phyloP scores from a whole-genome alignment of 208 protist genomes.

The Perkinsela sp. region DNA sequence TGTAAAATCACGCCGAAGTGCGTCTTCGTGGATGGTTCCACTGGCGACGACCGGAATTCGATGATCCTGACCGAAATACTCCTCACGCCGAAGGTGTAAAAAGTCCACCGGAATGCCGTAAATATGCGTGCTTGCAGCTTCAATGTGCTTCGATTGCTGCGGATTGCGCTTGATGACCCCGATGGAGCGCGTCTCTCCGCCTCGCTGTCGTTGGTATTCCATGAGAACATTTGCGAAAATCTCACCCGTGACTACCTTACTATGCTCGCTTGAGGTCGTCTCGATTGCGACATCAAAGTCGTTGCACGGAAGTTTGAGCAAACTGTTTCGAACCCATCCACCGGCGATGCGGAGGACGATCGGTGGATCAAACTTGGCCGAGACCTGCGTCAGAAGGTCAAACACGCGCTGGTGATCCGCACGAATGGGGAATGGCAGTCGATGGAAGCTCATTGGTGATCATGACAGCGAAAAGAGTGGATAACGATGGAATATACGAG shows the following conservation, averaged over 20 bases:
- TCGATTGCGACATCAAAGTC: slow-evolving; percentile 96
- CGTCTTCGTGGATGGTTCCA: slow-evolving; percentile 69
- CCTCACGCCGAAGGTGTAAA: slow-evolving; percentile 73
- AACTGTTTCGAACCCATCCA: slow-evolving; percentile 89
- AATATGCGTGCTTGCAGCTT: slow-evolving; percentile 76
- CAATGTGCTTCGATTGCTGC: slow-evolving; percentile 89
- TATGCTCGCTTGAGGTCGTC: neutral
- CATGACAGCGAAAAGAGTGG: neutral
- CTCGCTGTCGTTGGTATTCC: slow-evolving; percentile 14
- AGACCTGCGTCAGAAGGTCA: slow-evolving; percentile 30
- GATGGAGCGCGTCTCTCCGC: slow-evolving; percentile 13
- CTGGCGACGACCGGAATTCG: slow-evolving; percentile 64
- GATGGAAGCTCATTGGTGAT: slow-evolving; percentile 2
- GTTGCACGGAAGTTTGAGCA: slow-evolving; percentile 57
- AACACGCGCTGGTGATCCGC: slow-evolving; percentile 41
- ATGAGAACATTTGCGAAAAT: slow-evolving; percentile 62
- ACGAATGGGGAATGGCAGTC: slow-evolving; percentile 14
- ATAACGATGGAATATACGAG: too few species aligned
- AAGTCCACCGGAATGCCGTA: slow-evolving; percentile 74
- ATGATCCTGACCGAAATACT: slow-evolving; percentile 42
- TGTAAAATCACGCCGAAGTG: slow-evolving; percentile 85
- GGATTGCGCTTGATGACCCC: slow-evolving; percentile 80
- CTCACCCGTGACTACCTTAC: slow-evolving; percentile 22
- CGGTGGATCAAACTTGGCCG: slow-evolving; percentile 15
- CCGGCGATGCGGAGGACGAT: slow-evolving; percentile 62